Evolutionary conservation across 1,284 basidiomycete species (phyloP).

Genomic region (Cryptococcus depauperatus): DNA sequence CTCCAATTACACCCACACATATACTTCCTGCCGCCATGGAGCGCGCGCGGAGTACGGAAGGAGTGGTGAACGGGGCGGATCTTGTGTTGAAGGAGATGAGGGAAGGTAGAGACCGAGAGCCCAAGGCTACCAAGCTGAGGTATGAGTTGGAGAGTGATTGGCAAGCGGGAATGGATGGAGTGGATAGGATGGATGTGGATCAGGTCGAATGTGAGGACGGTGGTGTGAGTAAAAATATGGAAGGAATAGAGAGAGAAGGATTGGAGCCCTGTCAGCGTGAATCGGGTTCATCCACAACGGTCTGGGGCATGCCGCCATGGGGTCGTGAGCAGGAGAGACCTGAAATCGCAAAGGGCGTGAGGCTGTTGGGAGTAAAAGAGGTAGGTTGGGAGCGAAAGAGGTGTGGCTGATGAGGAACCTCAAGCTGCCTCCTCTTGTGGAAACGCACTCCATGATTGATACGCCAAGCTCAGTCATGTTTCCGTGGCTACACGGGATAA

Average conservation of each 20-base stretch:
- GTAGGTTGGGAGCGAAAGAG: conserved; percentile 11
- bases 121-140: conserved; percentile 18
- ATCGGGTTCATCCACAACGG: conserved; percentile 5
- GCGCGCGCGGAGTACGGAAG: conserved; percentile 36
- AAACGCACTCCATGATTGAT: conserved; percentile 38
- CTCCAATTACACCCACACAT: conserved; percentile 39
- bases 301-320: conserved; percentile 44
- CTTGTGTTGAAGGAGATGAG: conserved; percentile 3
- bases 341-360: conserved; percentile 37
- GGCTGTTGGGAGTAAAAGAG: conserved; percentile 38
- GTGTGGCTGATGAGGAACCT: not conserved
- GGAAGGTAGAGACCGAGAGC: conserved; percentile 14
- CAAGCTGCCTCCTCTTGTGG: conserved; percentile 33
- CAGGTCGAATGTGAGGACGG: not conserved
- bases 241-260: too few species aligned
- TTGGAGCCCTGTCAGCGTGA: not conserved
- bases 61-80: conserved; percentile 13
- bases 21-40: conserved; percentile 34
- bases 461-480: conserved; percentile 43
- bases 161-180: conserved; percentile 9
- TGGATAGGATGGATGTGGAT: conserved; percentile 23
- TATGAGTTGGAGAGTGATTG: conserved; percentile 10
- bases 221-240: not conserved
- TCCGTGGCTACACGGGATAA: conserved; percentile 45
- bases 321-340: conserved; percentile 37